A percentile compares a stretch with the other conserved stretches of the same genome.
phyloP scores from a whole-genome alignment of 768 basidiomycete species.

The Termitomyces heimii region DNA sequence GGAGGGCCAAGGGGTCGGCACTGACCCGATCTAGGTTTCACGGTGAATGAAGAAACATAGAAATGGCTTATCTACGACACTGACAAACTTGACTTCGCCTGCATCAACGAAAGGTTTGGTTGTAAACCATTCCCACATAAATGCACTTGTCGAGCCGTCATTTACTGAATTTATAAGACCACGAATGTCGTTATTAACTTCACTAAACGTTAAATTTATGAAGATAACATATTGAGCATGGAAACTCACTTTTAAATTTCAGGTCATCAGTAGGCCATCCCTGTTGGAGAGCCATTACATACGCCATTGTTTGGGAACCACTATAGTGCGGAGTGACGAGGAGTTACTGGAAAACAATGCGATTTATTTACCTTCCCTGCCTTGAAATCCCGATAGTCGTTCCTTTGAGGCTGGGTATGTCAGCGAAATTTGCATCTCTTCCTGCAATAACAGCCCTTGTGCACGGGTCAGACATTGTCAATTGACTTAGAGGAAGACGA shows the following conservation, averaged over 20 bases:
- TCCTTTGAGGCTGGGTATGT: conserved; percentile 69
- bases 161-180: conserved; percentile 85
- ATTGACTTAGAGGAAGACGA: neutral
- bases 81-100: conserved; percentile 78
- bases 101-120: conserved; percentile 69
- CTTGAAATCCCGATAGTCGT: conserved; percentile 88
- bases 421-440: conserved; percentile 60
- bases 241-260: conserved; percentile 59
- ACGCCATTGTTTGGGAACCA: conserved; percentile 93
- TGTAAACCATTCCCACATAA: conserved; percentile 95
- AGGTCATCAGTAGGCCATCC: conserved; percentile 65
- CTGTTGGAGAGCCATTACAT: conserved; percentile 87
- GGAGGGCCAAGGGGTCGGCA: conserved; percentile 94
- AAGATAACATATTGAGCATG: neutral
- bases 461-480: neutral
- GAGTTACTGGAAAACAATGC: neutral
- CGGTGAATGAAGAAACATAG: neutral
- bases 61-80: conserved; percentile 19
- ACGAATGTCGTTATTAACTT: conserved; percentile 78
- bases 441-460: conserved; percentile 91
- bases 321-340: conserved; percentile 25
- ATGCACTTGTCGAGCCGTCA: conserved; percentile 80
- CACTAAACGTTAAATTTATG: neutral
- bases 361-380: conserved; percentile 60
- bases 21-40: conserved; percentile 63